Base-by-base conservation (phyloP, 176 grass and related monocot genomes). In the Chloris gayana region DNA sequence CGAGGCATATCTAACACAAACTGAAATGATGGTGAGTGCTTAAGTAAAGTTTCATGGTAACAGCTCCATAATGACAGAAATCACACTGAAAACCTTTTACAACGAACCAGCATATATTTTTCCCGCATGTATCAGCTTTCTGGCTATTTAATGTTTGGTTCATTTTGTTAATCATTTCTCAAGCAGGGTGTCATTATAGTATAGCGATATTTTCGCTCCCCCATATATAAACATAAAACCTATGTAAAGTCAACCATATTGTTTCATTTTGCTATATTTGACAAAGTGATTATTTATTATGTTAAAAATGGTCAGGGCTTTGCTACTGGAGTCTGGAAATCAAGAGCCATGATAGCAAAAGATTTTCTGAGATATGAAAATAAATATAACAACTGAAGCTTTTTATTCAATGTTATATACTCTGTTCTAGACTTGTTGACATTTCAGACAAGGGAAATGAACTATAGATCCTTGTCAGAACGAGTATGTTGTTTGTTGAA, bases 1-100 rank as follows among this genome's bases (percentile, higher is more conserved):
- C 0, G 92, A 98, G 54, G 88, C 79, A 15, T 98, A 98, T 80
- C 84, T 98, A 33, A 98, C 92, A 6, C 90, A 98, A 64, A 95
- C 92, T 53, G 92, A 98, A 85, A 95, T 95, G 90, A 92, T 79
- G 90, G 95, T 95, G 65, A 75, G 74, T 60, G 21, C 63, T 39
- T 44, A 17, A 38, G 27, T 63, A 62, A 64, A 85, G 58, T n/a
- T 25, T 82, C 15, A 50, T 57, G 65, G 22, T 10, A 26, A 0
- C 68, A 62, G 17, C 12, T 77, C 69, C 26, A 32, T 25, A 74
- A 70, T 72, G 38, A n/a, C 50, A 18, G 4, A 62, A 34, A 78
- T 60, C 45, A 70, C 49, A 30, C 39, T 53, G 29, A 76, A 66
- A 34, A n/a, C 67, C 26, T 65, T 7, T 75, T 76, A 12, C 41